phyloP scores from a whole-genome alignment of 768 basidiomycete genomes.

The Auricularia sp. region DNA sequence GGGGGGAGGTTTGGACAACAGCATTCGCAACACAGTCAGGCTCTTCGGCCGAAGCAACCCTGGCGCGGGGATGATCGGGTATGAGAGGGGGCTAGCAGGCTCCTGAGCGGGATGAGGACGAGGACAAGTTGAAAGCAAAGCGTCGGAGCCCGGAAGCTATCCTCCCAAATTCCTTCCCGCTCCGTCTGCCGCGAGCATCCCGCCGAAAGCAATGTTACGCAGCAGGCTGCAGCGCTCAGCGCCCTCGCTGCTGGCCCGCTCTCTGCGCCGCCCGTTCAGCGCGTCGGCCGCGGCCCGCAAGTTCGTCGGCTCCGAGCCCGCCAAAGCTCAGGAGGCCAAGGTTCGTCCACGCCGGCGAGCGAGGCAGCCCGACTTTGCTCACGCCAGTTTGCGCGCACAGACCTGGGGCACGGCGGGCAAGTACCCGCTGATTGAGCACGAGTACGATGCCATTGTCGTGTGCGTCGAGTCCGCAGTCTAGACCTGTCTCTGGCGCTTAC shows the following conservation, averaged over 20 bases:
- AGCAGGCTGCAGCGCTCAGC: too few relatives aligned
- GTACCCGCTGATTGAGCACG: slow-evolving; percentile 96
- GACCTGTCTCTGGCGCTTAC: slow-evolving; percentile 10
- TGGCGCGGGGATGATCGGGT: too few relatives aligned
- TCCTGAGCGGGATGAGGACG: too few relatives aligned
- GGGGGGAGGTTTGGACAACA: too few relatives aligned
- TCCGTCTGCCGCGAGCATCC: too few relatives aligned
- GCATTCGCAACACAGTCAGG: too few relatives aligned
- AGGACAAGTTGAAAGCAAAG: too few relatives aligned
- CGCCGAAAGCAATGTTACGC: too few relatives aligned
- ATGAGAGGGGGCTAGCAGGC: too few relatives aligned
- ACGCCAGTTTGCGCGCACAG: slow-evolving; percentile 22
- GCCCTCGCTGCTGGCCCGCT: neutral
- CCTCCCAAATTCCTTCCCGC: too few relatives aligned
- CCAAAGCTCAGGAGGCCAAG: slow-evolving; percentile 75
- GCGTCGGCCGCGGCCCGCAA: slow-evolving; percentile 48
- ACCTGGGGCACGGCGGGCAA: slow-evolving; percentile 55
- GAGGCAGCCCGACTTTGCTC: slow-evolving; percentile 25
- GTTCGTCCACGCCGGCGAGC: slow-evolving; percentile 28
- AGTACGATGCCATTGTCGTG: slow-evolving; percentile 98
- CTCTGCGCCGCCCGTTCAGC: slow-evolving; percentile 43
- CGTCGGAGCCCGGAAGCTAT: too few relatives aligned
- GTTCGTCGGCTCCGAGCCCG: slow-evolving; percentile 61
- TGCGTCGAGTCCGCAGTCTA: slow-evolving; percentile 33
- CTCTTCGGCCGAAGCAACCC: too few relatives aligned